These are phyloP conservation scores for Penicillium sp. DNA, from an alignment of 2,329 filamentous ascomycete genomes.

Conservation along the genomic window DNA sequence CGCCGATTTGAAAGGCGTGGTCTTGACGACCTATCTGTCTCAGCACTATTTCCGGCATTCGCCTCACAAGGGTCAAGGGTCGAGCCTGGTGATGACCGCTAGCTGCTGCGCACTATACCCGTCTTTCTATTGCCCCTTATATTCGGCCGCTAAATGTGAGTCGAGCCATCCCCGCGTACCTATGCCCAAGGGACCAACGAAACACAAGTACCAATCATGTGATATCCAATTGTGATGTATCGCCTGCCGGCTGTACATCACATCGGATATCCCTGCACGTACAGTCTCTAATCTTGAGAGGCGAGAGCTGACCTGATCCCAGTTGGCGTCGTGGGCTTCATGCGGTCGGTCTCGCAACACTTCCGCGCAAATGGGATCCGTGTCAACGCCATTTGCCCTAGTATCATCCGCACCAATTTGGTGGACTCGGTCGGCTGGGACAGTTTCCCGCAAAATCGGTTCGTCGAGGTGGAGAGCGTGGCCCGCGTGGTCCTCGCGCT, in stretches of 20 bases:
- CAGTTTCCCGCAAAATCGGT: slow-evolving; percentile 17
- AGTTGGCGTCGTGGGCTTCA: slow-evolving; percentile 43
- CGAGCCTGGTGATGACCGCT: slow-evolving; percentile 40
- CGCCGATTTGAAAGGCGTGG: slow-evolving; percentile 45
- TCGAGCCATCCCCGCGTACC: background rate
- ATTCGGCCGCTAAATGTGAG: slow-evolving; percentile 42
- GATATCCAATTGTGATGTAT: background rate
- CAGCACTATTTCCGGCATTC: slow-evolving; percentile 44
- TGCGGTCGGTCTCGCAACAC: slow-evolving; percentile 38
- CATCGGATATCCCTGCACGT: background rate
- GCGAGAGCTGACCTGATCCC: background rate
- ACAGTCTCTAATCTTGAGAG: too few relatives aligned
- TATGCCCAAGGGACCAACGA: background rate
- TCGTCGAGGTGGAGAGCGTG: slow-evolving; percentile 15
- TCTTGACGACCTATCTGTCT: slow-evolving; percentile 45
- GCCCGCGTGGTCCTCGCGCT: slow-evolving; percentile 18
- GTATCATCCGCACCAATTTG: slow-evolving; percentile 31
- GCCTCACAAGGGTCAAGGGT: slow-evolving; percentile 22
- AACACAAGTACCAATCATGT: background rate
- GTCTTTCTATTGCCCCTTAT: slow-evolving; percentile 37
- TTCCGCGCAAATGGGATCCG: slow-evolving; percentile 40
- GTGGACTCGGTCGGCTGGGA: slow-evolving; percentile 19
- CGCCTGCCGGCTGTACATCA: background rate
- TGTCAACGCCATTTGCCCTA: slow-evolving; percentile 35
- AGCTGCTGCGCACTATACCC: slow-evolving; percentile 44